Evolutionary conservation across 1,284 basidiomycete genomes (phyloP).

Genomic region (Lignosus rhinocerotis): DNA sequence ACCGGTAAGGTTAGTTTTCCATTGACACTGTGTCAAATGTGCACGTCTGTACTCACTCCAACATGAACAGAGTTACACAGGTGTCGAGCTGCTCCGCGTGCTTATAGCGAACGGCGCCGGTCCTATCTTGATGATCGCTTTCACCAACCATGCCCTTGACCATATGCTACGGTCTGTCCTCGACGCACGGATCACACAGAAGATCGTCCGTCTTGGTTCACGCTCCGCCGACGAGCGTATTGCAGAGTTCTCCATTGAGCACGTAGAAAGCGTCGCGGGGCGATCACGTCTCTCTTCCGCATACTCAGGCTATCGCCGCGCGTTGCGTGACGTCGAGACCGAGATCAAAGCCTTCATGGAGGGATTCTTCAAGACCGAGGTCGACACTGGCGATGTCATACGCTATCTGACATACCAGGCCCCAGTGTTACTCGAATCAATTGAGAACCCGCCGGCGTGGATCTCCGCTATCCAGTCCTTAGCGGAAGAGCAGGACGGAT

Average conservation of each 20-base stretch:
- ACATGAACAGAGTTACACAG: constrained; percentile 56
- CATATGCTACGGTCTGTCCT: constrained; percentile 64
- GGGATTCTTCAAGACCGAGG: constrained; percentile 36
- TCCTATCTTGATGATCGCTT: constrained; percentile 69
- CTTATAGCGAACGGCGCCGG: constrained; percentile 50
- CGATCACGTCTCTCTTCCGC: constrained; percentile 42
- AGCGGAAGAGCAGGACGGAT: constrained; percentile 20
- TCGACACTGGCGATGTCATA: constrained; percentile 42
- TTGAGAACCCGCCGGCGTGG: constrained; percentile 45
- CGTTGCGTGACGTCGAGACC: constrained; percentile 46
- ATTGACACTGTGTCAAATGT: no score
- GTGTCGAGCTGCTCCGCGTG: constrained; percentile 64
- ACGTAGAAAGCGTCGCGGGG: constrained; percentile 46
- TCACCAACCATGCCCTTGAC: constrained; percentile 77
- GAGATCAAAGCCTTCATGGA: constrained; percentile 48
- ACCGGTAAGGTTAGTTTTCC: constrained; percentile 63
- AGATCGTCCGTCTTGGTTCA: constrained; percentile 65
- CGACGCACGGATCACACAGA: constrained; percentile 58
- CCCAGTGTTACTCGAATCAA: constrained; percentile 43
- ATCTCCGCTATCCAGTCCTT: constrained; percentile 26
- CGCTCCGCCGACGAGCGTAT: constrained; percentile 61
- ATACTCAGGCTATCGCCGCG: constrained; percentile 35
- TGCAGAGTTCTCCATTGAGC: constrained; percentile 56
- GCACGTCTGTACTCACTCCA: not conserved
- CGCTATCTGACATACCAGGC: constrained; percentile 41